phyloP scores from a whole-genome alignment of 129 eudicot species.

The Pittosporum tobira region DNA sequence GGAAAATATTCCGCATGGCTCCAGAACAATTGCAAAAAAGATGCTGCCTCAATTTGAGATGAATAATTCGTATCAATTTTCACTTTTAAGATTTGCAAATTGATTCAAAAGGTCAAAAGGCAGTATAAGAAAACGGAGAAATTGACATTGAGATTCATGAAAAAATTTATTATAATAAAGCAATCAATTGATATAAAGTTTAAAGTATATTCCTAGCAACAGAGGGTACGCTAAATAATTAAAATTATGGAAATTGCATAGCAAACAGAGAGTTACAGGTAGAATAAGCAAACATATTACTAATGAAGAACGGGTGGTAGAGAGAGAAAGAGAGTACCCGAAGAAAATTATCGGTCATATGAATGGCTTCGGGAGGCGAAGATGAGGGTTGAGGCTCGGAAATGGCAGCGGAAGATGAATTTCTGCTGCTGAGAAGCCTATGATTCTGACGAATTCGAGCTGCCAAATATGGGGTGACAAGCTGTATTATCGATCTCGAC shows the following conservation, averaged over 20 bases:
- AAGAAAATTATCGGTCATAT: conserved; percentile 64
- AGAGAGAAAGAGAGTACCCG: conserved; percentile 29
- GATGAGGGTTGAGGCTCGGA: conserved; percentile 30
- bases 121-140: too few relatives aligned
- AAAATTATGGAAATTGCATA: too few relatives aligned
- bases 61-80: background rate
- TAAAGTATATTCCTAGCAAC: too few relatives aligned
- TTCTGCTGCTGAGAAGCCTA: conserved; percentile 24
- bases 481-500: conserved; percentile 44
- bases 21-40: background rate
- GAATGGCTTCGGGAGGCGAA: conserved; percentile 33
- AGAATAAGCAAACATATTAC: background rate
- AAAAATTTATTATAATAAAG: too few relatives aligned
- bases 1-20: too few relatives aligned
- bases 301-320: background rate
- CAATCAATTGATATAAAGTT: too few relatives aligned
- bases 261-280: background rate
- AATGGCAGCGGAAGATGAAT: conserved; percentile 38
- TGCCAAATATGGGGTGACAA: conserved; percentile 43
- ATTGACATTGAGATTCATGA: too few relatives aligned
- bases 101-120: background rate
- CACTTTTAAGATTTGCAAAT: background rate
- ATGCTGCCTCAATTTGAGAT: too few relatives aligned
- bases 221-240: too few relatives aligned
- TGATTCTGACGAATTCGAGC: conserved; percentile 53